A percentile compares a stretch with the other conserved stretches of the same genome.
Evolutionary conservation across 169 alveolate genomes (phyloP).

Genomic region (Theileria luwenshuni): DNA sequence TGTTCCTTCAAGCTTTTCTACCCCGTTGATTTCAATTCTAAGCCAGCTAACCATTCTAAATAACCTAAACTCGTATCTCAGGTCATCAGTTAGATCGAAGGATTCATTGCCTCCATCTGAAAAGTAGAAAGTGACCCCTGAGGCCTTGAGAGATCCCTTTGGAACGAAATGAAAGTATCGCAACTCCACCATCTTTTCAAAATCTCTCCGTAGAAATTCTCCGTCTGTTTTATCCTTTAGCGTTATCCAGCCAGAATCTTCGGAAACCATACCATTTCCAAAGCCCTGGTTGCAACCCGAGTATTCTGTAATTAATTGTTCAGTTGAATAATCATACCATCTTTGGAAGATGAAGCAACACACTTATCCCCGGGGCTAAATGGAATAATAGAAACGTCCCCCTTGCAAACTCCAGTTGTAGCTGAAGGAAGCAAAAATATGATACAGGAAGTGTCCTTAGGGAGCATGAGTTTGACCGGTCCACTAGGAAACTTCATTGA

Average conservation of each 20-base stretch:
- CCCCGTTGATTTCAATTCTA: conserved; percentile 35
- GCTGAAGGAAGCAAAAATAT: conserved; percentile 51
- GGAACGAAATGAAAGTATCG: conserved; percentile 53
- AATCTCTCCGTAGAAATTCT: conserved; percentile 28
- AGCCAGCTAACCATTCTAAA: conserved; percentile 33
- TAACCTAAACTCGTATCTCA: conserved; percentile 50
- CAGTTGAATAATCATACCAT: conserved; percentile 7
- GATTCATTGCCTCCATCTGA: conserved; percentile 58
- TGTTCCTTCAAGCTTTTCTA: conserved; percentile 18
- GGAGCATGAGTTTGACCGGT: conserved; percentile 38
- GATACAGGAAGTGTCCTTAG: conserved; percentile 49
- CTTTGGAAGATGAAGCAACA: conserved; percentile 51
- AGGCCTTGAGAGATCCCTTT: conserved; percentile 26
- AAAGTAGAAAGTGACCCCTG: conserved; percentile 35
- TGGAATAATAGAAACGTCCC: conserved; percentile 45
- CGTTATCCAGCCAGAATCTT: conserved; percentile 45
- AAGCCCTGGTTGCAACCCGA: conserved; percentile 55
- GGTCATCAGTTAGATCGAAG: conserved; percentile 47
- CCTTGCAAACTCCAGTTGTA: conserved; percentile 49
- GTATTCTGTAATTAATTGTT: background rate
- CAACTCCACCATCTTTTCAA: conserved; percentile 54
- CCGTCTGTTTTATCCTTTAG: conserved; percentile 26
- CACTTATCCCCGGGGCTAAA: conserved; percentile 48
- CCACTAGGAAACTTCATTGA: conserved; percentile 40
- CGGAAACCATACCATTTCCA: conserved; percentile 31